phyloP scores from a whole-genome alignment of 345 rosid species.

The Mallotus nudiflorus region DNA sequence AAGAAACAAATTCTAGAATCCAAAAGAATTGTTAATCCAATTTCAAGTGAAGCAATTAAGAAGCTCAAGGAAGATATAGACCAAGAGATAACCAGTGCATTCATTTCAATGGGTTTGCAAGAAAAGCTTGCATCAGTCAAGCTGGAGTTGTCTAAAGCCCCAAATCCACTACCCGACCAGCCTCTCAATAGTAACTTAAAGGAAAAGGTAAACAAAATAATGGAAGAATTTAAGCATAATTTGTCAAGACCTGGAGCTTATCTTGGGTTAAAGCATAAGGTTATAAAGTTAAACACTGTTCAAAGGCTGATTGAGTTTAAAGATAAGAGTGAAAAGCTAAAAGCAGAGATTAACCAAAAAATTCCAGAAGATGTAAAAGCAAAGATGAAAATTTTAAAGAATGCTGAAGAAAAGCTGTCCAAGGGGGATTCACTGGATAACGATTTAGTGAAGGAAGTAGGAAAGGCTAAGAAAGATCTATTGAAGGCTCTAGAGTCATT shows the following conservation, averaged over 20 bases:
- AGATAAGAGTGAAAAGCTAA: conserved; percentile 35
- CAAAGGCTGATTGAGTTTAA: conserved; percentile 26
- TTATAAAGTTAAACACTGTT: conserved; percentile 28
- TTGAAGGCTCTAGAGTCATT: conserved; percentile 31
- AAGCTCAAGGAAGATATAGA: conserved; percentile 35
- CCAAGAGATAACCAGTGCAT: conserved; percentile 32
- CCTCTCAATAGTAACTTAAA: conserved; percentile 6
- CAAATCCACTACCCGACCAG: conserved; percentile 17
- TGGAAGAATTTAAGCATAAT: conserved; percentile 33
- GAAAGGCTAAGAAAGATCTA: conserved; percentile 29
- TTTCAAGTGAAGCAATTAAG: conserved; percentile 24
- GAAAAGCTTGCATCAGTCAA: conserved; percentile 36
- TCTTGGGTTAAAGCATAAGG: conserved; percentile 42
- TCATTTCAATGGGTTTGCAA: conserved; percentile 38
- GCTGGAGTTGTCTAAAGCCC: conserved; percentile 32
- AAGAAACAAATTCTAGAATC: conserved; percentile 25
- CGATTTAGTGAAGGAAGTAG: conserved; percentile 29
- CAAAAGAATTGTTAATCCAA: conserved; percentile 19
- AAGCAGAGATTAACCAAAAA: conserved; percentile 33
- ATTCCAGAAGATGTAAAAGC: conserved; percentile 36
- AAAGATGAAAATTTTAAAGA: conserved; percentile 31
- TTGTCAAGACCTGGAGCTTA: conserved; percentile 41
- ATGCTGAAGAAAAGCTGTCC: conserved; percentile 29
- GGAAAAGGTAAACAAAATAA: conserved; percentile 26
- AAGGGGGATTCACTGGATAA: conserved; percentile 30